These are phyloP conservation scores for Ilex asprella DNA, from an alignment of 257 asterid genomes.

Conservation along the genomic window DNA sequence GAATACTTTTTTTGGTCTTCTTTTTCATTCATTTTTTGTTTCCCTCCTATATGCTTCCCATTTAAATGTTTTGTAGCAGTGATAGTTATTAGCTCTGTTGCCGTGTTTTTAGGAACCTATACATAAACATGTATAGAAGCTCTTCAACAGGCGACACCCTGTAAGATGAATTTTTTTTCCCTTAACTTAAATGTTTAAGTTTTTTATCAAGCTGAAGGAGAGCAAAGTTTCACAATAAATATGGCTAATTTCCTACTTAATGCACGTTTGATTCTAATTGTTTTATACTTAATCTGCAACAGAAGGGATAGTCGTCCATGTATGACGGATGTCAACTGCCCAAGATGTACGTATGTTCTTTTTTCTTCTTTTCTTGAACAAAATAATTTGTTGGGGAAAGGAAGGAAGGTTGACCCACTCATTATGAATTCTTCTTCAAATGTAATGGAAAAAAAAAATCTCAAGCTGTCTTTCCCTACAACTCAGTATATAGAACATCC, in stretches of 20 bases:
- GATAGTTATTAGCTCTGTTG: neutral
- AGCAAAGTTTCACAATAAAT: neutral
- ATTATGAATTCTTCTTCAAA: too few relatives aligned
- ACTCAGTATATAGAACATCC: too few relatives aligned
- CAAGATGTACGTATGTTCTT: slow-evolving; percentile 24
- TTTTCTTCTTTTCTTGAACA: neutral
- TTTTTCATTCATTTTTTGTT: slow-evolving; percentile 3
- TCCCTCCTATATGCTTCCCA: slow-evolving; percentile 2
- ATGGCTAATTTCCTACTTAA: neutral
- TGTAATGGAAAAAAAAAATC: too few relatives aligned
- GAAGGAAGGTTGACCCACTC: too few relatives aligned
- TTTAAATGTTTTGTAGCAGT: neutral
- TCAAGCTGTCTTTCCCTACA: too few relatives aligned
- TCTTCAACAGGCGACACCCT: slow-evolving; percentile 40
- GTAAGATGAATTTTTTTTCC: slow-evolving; percentile 36
- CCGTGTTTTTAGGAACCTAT: slow-evolving; percentile 36
- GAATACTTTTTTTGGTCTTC: slow-evolving; percentile 16
- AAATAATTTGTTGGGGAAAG: neutral
- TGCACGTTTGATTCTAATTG: slow-evolving; percentile 17
- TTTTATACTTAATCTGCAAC: slow-evolving; percentile 14
- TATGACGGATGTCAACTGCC: slow-evolving; percentile 24
- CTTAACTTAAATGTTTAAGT: neutral
- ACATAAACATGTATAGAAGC: slow-evolving; percentile 69
- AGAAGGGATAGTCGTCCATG: slow-evolving; percentile 40
- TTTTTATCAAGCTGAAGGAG: neutral